Conservation (phyloP, 1,284 basidiomycete genomes). For the Malassezia pachydermatis region DNA sequence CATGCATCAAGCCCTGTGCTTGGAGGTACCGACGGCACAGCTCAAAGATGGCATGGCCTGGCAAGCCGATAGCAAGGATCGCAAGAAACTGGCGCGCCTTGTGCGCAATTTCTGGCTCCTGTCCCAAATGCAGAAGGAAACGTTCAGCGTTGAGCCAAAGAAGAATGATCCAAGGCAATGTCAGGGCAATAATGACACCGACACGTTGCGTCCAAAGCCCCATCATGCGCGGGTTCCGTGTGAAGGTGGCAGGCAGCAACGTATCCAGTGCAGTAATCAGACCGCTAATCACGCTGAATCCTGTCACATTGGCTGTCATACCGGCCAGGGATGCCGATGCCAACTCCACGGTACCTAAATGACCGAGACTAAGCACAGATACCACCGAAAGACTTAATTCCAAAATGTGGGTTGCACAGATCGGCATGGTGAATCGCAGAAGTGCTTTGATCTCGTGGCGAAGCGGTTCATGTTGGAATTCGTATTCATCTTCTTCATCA, state of each 20-base stretch:
- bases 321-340: conserved; percentile 39
- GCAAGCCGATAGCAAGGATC: conserved; percentile 69
- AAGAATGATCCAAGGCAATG: conserved; percentile 26
- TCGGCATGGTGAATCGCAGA: conserved; percentile 31
- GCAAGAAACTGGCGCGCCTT: conserved; percentile 64
- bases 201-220: conserved; percentile 84
- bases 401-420: conserved; percentile 40
- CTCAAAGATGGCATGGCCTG: conserved; percentile 61
- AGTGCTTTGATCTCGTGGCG: conserved; percentile 21
- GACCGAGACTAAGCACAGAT: conserved; percentile 41
- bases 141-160: conserved; percentile 70
- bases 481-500: neutral
- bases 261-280: conserved; percentile 75
- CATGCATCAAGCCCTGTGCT: conserved; percentile 62
- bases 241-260: conserved; percentile 81
- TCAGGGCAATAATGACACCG: conserved; percentile 53
- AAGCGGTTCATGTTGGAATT: neutral
- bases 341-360: conserved; percentile 41
- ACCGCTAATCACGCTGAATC: conserved; percentile 52
- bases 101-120: conserved; percentile 74
- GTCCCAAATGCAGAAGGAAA: conserved; percentile 66
- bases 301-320: conserved; percentile 46
- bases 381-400: conserved; percentile 42
- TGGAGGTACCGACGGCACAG: conserved; percentile 38
- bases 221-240: conserved; percentile 68